Evolutionary conservation across 164 flowering plant genomes (phyloP).

Genomic region (Berberis thunbergii): DNA sequence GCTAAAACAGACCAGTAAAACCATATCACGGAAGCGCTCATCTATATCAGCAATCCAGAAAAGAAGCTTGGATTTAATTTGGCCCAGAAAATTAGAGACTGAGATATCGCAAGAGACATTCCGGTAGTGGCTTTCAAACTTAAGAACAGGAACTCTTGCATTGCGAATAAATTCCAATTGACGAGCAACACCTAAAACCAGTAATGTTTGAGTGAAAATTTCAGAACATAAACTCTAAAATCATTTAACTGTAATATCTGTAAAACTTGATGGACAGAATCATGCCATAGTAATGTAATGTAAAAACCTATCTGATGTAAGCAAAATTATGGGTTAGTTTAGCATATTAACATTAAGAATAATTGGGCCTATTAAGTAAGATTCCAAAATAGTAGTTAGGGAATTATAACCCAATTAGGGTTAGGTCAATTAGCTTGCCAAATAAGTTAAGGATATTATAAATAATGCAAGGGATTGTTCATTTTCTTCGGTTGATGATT

Average conservation of each 20-base stretch:
- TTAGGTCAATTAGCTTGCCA: too few species aligned
- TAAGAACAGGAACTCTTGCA: constrained; percentile 87
- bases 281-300: too few species aligned
- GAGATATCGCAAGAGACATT: constrained; percentile 84
- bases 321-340: too few species aligned
- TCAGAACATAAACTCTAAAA: background rate
- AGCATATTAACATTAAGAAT: too few species aligned
- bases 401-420: too few species aligned
- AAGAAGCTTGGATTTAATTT: constrained; percentile 67
- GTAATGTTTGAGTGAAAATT: background rate
- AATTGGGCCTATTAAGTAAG: too few species aligned
- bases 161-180: constrained; percentile 34
- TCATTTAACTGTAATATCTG: too few species aligned
- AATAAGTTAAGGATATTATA: too few species aligned
- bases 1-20: constrained; percentile 51
- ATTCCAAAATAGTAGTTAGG: background rate
- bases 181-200: constrained; percentile 44
- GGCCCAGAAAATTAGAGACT: constrained; percentile 60
- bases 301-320: too few species aligned
- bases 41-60: constrained; percentile 74
- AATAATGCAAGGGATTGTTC: too few species aligned
- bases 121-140: constrained; percentile 33
- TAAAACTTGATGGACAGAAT: too few species aligned
- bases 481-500: too few species aligned
- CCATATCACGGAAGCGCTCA: constrained; percentile 78